Evolutionary conservation across 768 basidiomycete genomes (phyloP).

Genomic region (Lactifluus subvellereus): DNA sequence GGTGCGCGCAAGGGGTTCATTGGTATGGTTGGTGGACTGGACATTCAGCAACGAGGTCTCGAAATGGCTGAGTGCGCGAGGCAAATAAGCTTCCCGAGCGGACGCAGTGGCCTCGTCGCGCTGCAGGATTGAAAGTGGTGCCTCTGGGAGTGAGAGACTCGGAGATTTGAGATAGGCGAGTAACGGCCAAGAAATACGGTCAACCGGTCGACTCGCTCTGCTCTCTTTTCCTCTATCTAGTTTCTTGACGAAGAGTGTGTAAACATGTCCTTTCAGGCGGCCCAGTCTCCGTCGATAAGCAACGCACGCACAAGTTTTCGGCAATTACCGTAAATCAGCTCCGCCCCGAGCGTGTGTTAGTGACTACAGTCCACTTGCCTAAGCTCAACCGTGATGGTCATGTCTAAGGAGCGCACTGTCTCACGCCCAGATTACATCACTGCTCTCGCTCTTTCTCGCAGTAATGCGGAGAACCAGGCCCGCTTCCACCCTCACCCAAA

Average conservation of each 20-base stretch:
- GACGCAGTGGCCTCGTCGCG: slow-evolving; percentile 5
- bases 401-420: slow-evolving; percentile 14
- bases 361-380: background rate
- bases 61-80: slow-evolving; percentile 18
- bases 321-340: background rate
- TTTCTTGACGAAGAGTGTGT: slow-evolving; percentile 6
- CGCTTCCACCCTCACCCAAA: background rate
- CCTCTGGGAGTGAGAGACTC: background rate
- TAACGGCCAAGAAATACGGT: background rate
- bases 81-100: slow-evolving; percentile 23
- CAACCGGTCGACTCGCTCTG: background rate
- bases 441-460: slow-evolving; percentile 15
- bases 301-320: background rate
- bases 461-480: background rate
- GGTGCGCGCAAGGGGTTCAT: slow-evolving; percentile 8
- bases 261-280: too few relatives aligned
- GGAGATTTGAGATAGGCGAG: background rate
- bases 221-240: too few relatives aligned
- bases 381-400: background rate
- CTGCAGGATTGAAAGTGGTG: slow-evolving; percentile 1
- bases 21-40: background rate
- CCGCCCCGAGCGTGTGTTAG: too few relatives aligned
- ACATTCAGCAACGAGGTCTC: background rate
- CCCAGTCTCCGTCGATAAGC: too few relatives aligned
- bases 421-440: slow-evolving; percentile 22